Conservation (phyloP, 2,329 filamentous ascomycete genomes). For the Thielaviopsis populi region DNA sequence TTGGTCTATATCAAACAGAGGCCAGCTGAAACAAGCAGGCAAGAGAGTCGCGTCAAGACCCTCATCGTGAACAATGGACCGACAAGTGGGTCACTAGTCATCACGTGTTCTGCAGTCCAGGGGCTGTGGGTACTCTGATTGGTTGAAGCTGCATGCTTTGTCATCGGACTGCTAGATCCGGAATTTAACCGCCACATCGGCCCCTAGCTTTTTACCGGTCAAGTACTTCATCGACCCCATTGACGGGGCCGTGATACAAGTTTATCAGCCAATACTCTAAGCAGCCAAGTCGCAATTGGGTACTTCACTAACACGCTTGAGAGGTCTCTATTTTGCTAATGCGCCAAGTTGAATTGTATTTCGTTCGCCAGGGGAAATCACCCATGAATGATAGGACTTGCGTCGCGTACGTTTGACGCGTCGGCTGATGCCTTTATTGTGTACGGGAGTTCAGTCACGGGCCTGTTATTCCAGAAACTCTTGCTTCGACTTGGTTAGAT, state of each 20-base stretch:
- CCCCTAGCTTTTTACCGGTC: conserved; percentile 5
- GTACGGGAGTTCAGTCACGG: background rate
- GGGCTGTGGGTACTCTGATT: conserved; percentile 3
- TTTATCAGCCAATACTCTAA: background rate
- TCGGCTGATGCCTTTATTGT: conserved; percentile 7
- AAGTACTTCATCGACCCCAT: background rate
- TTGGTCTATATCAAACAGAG: background rate
- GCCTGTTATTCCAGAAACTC: background rate
- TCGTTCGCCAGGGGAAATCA: background rate
- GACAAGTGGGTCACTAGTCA: background rate
- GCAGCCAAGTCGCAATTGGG: background rate
- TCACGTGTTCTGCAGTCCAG: conserved; percentile 8
- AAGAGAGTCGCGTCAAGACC: conserved; percentile 14
- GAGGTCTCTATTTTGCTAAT: background rate
- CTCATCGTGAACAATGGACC: conserved; percentile 11
- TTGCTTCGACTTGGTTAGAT: background rate
- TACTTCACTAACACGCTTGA: background rate
- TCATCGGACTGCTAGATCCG: background rate
- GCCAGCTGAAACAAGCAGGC: conserved; percentile 1
- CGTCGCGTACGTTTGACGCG: conserved; percentile 15
- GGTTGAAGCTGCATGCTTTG: background rate
- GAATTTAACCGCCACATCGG: conserved; percentile 5
- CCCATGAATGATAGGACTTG: background rate
- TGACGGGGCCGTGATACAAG: conserved; percentile 14
- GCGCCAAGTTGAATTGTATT: conserved; percentile 16